Evolutionary conservation across 768 basidiomycete genomes (phyloP), one percentile per base, ranked within the genome.

Genomic region (Panellus pusillus): DNA sequence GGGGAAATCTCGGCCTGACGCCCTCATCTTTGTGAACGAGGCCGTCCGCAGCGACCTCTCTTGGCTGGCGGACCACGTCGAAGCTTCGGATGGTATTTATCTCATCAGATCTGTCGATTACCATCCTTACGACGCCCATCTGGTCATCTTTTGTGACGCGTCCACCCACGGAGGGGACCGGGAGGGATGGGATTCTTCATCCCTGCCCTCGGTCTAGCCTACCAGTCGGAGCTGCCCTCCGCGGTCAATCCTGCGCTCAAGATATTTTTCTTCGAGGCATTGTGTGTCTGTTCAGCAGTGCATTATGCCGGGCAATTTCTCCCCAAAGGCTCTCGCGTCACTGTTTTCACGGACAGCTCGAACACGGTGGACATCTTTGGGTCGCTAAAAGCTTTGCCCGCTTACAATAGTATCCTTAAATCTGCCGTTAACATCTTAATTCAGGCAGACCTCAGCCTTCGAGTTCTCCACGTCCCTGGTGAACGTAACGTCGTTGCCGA

Each of bases 311-410:
- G 27, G n/a, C n/a, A n/a, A n/a, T n/a, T n/a, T n/a, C n/a, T n/a
- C n/a, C n/a, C n/a, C n/a, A n/a, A n/a, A n/a, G 0, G 2, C 18
- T 24, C 27, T 6, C 43, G 44, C 13, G 35, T 69, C 12, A 29
- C 65, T 3, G 63, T 73, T 24, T 69, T 55, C 50, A 63, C 65
- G 0, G 69, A 73, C 57, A 72, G 62, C 44, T 17, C 28, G 1
- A 70, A 71, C 49, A 66, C 65, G 1, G 65, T 71, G 2, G 40
- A 65, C 27, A 67, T 71, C 1, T 71, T 70, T 47, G 58, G 61
- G 50, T 53, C 64, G 0, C 54, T 74, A 4, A 28, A 50, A 4
- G 64, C 66, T 1, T 3, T 19, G 2, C 62, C 61, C 1, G 27
- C 17, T 0, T 68, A 69, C 49, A 71, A 73, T 38, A 6, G 28